Conservation (phyloP, 2,329 filamentous ascomycete species). For the Aspergillus caelatus region DNA sequence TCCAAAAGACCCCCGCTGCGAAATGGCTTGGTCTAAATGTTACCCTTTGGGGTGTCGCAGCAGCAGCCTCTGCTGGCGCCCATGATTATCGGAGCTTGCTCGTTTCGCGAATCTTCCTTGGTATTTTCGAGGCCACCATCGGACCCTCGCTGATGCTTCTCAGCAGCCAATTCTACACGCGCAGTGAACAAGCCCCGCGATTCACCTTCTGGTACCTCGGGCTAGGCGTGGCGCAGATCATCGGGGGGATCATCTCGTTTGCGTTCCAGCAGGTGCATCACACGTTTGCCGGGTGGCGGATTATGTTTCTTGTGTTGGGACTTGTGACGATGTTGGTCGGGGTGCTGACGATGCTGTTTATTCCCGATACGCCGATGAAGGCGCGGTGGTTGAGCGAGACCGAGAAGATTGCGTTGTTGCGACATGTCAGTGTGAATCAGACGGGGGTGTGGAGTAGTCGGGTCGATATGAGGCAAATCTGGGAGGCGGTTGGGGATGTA, state of each 20-base stretch:
- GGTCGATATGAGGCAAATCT: conserved; percentile 51
- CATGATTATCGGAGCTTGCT: conserved; percentile 58
- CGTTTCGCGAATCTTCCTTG: conserved; percentile 60
- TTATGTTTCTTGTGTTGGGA: conserved; percentile 53
- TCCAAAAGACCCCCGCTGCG: conserved; percentile 28
- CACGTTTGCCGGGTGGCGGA: conserved; percentile 51
- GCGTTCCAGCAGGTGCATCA: conserved; percentile 53
- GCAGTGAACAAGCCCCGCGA: conserved; percentile 58
- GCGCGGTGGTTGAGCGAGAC: conserved; percentile 36
- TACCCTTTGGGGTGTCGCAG: conserved; percentile 52
- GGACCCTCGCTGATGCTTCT: conserved; percentile 64
- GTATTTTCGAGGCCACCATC: conserved; percentile 63
- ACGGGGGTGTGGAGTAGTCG: conserved; percentile 56
- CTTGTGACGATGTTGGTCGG: conserved; percentile 45
- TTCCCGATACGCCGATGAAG: conserved; percentile 48
- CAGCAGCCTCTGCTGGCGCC: conserved; percentile 53
- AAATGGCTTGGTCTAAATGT: conserved; percentile 62
- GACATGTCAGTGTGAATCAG: conserved; percentile 51
- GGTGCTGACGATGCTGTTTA: conserved; percentile 39
- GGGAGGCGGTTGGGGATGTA: conserved; percentile 49
- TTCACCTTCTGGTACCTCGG: conserved; percentile 65
- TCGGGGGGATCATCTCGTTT: conserved; percentile 58
- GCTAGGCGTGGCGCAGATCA: conserved; percentile 57
- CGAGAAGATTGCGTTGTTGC: conserved; percentile 43
- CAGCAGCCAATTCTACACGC: conserved; percentile 62